Base-by-base conservation (phyloP, 2,329 filamentous ascomycete genomes). In the Hypoxylon sp. region DNA sequence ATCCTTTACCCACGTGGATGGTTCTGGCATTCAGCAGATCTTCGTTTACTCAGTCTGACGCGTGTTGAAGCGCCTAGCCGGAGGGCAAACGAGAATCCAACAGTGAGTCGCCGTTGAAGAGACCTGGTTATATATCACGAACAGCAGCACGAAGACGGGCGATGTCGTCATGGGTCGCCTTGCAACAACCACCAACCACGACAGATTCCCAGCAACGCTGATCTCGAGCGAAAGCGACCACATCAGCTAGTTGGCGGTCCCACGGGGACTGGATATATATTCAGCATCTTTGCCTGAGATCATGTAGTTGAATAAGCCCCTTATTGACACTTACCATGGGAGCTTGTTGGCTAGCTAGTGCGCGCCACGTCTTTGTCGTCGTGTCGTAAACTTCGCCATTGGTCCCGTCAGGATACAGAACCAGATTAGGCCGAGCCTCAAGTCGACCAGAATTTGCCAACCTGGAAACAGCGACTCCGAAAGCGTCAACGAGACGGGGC, bases 371-470 rank as follows among this genome's bases (percentile, higher is more conserved):
- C 71, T 90, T 85, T 5, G 86, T 88, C 0, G 76, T 78, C 0
- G 88, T 89, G 74, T 91, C 86, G 76, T 91, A 91, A 0, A 89
- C 82, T 76, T 91, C 87, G 0, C 87, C 88, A 48, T 87, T 88
- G 1, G 89, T 91, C 0, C 89, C 89, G 74, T 92, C 89, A 0
- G 89, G 89, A 73, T 91, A 91, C 16, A 91, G 70, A 3, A 91
- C 84, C 55, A 91, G 75, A 18, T 80, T 81, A 0, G 88, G 88
- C 79, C 81, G 83, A 4, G 73, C 71, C 0, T 64, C 18, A 1
- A 82, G 54, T 12, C 76, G 70, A 0, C 79, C 78, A 3, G 74
- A 68, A 3, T 72, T 53, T 1, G 81, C 59, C 68, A 86, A 54
- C n/a, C 61, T 67, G 8, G 65, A 61, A 14, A 88, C 74, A 7